A percentile compares a stretch with the other conserved stretches of the same genome.
These are phyloP conservation scores for Boletus coffeatus DNA, from an alignment of 1,284 basidiomycete species.

Conservation along the genomic window DNA sequence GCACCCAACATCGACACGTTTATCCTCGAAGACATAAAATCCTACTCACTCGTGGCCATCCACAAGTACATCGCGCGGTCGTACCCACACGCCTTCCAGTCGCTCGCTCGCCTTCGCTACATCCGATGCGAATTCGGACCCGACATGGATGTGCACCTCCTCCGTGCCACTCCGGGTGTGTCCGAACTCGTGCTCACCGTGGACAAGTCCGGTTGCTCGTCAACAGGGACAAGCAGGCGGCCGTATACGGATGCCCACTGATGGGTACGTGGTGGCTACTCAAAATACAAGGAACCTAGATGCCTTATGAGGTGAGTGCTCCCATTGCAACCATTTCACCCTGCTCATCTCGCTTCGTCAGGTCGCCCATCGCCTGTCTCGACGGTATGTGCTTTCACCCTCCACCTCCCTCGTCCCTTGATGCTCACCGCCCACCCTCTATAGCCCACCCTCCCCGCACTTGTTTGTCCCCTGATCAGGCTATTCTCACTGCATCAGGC, in stretches of 20 bases:
- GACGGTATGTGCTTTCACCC: slow-evolving; percentile 63
- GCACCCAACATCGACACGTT: slow-evolving; percentile 28
- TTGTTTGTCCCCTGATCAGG: too few relatives aligned
- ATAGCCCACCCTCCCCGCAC: too few relatives aligned
- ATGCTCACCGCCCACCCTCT: too few relatives aligned
- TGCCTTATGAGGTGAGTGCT: slow-evolving; percentile 72
- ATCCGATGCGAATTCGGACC: slow-evolving; percentile 29
- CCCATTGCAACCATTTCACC: not conserved
- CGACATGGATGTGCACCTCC: slow-evolving; percentile 29
- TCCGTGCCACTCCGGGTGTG: slow-evolving; percentile 28
- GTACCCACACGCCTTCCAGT: slow-evolving; percentile 26
- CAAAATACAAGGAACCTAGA: slow-evolving; percentile 87
- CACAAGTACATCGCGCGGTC: slow-evolving; percentile 26
- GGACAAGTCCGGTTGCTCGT: slow-evolving; percentile 30
- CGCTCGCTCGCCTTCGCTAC: slow-evolving; percentile 24
- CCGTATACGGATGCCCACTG: slow-evolving; percentile 23
- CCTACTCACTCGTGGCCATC: slow-evolving; percentile 23
- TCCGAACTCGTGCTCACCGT: slow-evolving; percentile 28
- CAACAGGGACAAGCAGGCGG: slow-evolving; percentile 31
- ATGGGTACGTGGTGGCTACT: slow-evolving; percentile 89
- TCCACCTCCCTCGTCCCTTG: too few relatives aligned
- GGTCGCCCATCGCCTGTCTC: slow-evolving; percentile 69
- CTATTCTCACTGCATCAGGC: too few relatives aligned
- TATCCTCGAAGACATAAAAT: slow-evolving; percentile 30
- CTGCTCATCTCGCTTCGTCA: slow-evolving; percentile 29